Evolutionary conservation across 805 yeast species (phyloP), one percentile per base, ranked within the genome.

Genomic region (Candida verbasci): DNA sequence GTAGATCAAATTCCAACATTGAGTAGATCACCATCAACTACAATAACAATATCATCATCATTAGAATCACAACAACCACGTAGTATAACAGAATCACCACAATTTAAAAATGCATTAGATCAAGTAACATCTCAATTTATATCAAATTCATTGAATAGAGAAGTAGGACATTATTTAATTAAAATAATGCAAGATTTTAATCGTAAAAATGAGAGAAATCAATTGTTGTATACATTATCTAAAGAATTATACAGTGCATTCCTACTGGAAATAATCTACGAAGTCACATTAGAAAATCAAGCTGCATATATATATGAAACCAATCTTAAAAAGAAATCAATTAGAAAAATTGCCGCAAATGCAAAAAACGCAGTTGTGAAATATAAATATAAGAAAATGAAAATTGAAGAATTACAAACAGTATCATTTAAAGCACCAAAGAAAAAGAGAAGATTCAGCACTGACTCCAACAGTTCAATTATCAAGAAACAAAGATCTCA

Each of bases 211-310:
- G 61, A 53, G 40, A 42, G 55, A 17, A 38, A 24, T 12, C 21
- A 40, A 7, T 35, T 66, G 1, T 52, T 78, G 2, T 52, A 65
- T 0, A 40, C 56, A 0, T 56, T 81, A n/a, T 50, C 80, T 1
- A 48, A 55, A 1, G 84, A 78, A 27, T 52, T 85, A 1, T 82
- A 63, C 43, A 49, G 55, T 12, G 85, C 89, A 0, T 80, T 84
- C 46, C 49, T 85, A 28, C 68, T 73, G 29, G 89, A 83, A 44
- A 63, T 72, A 25, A 50, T 75, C 0, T 76, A 68, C 47, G 54
- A 71, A 25, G 53, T 60, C 3, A 55, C 64, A 0, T 48, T 71
- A 28, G 71, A 71, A 20, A 51, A 62, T 2, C 55, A 59, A 30
- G 83, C 93, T 0, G 70, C 62, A n/a, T 22, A 42, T 1, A 52